Evolutionary conservation across 352 stramenopile genomes (phyloP).

Genomic region (Globisporangium rhizosaccharum): DNA sequence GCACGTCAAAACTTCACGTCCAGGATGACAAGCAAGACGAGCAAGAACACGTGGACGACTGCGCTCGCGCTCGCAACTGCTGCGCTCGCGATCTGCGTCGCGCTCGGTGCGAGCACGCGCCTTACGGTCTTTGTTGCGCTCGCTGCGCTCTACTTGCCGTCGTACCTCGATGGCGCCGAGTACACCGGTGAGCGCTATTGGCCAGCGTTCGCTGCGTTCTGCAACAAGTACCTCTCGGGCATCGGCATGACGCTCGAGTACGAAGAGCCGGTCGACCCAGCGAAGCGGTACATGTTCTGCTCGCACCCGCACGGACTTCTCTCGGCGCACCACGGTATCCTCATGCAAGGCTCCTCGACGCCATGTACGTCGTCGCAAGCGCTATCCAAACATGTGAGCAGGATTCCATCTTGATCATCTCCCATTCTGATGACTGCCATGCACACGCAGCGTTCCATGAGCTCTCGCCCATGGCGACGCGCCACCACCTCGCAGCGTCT

Average conservation of each 20-base stretch:
- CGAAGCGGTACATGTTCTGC: constrained; percentile 73
- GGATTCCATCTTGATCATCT: neutral
- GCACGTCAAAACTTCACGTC: neutral
- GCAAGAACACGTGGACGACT: constrained; percentile 21
- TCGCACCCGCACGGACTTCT: constrained; percentile 73
- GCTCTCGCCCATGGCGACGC: constrained; percentile 49
- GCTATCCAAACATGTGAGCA: neutral
- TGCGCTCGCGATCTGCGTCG: constrained; percentile 23
- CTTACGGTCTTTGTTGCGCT: constrained; percentile 19
- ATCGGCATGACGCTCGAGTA: constrained; percentile 63
- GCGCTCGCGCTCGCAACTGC: constrained; percentile 25
- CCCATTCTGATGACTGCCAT: constrained; percentile 2
- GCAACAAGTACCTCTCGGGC: constrained; percentile 21
- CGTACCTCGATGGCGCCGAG: constrained; percentile 51
- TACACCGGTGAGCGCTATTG: constrained; percentile 53
- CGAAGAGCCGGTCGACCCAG: constrained; percentile 51
- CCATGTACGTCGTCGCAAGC: constrained; percentile 29
- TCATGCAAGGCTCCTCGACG: constrained; percentile 51
- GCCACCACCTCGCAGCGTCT: constrained; percentile 63
- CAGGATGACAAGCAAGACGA: constrained; percentile 5
- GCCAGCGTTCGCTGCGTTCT: constrained; percentile 47
- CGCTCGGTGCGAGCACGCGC: constrained; percentile 14
- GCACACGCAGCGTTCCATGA: constrained; percentile 55
- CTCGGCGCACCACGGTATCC: constrained; percentile 61
- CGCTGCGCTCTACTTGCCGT: constrained; percentile 43